Percentiles rank a stretch among this genome's conserved stretches.
Conservation (phyloP, 1,284 basidiomycete species). For the Fomitopsis pinicola region DNA sequence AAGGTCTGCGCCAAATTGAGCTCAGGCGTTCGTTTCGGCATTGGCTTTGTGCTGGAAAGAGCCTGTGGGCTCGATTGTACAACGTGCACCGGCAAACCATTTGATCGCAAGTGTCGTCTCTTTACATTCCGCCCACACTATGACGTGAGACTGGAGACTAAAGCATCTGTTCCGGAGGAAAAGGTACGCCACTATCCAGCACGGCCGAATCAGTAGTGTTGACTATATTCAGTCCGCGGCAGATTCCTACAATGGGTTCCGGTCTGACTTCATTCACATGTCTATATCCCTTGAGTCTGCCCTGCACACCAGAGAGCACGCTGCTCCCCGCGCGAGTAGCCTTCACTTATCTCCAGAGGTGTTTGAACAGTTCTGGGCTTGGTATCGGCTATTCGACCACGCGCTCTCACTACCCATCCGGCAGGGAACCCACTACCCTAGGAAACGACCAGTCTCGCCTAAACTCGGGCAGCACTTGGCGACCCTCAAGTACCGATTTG, state of each 20-base stretch:
- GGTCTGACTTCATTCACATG: constrained; percentile 93
- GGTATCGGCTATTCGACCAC: constrained; percentile 87
- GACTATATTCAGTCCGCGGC: constrained; percentile 34
- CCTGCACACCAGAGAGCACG: constrained; percentile 20
- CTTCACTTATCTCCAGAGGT: constrained; percentile 86
- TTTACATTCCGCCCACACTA: constrained; percentile 87
- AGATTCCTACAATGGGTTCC: constrained; percentile 88
- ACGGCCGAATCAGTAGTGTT: neutral
- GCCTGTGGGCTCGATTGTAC: constrained; percentile 77
- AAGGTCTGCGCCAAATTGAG: constrained; percentile 75
- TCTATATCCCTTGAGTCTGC: constrained; percentile 81
- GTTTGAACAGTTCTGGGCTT: constrained; percentile 90
- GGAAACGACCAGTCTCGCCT: constrained; percentile 69
- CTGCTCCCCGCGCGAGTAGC: constrained; percentile 52
- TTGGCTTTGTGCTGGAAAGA: constrained; percentile 83
- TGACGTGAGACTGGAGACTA: constrained; percentile 65
- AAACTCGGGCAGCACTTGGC: constrained; percentile 89
- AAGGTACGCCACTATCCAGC: constrained; percentile 42
- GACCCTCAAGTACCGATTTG: constrained; percentile 90
- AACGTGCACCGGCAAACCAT: constrained; percentile 58
- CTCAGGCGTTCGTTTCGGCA: constrained; percentile 89
- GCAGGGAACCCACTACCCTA: constrained; percentile 80
- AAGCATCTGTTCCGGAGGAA: constrained; percentile 36
- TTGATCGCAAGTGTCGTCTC: constrained; percentile 77
- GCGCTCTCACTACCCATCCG: constrained; percentile 83